Conservation (phyloP, 1,139 yeast species). For the Pichia terricola region DNA sequence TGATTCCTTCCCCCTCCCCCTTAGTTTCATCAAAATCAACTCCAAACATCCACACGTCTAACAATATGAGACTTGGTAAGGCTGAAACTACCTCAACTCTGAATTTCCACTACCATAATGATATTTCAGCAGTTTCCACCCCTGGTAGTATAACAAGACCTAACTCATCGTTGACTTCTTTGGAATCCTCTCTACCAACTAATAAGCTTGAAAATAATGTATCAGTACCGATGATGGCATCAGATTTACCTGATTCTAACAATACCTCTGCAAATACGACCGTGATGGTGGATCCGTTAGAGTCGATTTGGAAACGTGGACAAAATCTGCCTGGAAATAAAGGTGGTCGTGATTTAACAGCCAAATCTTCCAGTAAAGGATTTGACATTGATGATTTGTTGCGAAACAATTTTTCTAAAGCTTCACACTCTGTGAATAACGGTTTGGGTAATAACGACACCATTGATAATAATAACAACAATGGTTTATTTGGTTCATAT, state of each 20-base stretch:
- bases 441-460: not conserved
- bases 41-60: not conserved
- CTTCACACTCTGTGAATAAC: too few relatives aligned
- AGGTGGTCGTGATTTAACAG: not conserved
- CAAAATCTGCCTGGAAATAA: not conserved
- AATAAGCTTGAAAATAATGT: conserved; percentile 1
- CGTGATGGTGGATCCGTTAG: conserved; percentile 12
- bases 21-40: not conserved
- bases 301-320: conserved; percentile 13
- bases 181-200: conserved; percentile 6
- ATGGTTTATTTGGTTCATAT: conserved; percentile 6
- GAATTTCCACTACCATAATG: conserved; percentile 5
- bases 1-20: not conserved
- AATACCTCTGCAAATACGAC: not conserved
- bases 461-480: conserved; percentile 2
- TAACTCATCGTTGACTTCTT: conserved; percentile 6
- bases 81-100: conserved; percentile 2
- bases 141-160: conserved; percentile 8
- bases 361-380: not conserved
- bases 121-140: conserved; percentile 1
- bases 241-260: not conserved
- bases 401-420: too few relatives aligned
- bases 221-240: conserved; percentile 1
- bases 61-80: not conserved
- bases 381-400: not conserved